Evolutionary conservation across 1,139 yeast genomes (phyloP).

Genomic region (Yamadazyma siamensis): DNA sequence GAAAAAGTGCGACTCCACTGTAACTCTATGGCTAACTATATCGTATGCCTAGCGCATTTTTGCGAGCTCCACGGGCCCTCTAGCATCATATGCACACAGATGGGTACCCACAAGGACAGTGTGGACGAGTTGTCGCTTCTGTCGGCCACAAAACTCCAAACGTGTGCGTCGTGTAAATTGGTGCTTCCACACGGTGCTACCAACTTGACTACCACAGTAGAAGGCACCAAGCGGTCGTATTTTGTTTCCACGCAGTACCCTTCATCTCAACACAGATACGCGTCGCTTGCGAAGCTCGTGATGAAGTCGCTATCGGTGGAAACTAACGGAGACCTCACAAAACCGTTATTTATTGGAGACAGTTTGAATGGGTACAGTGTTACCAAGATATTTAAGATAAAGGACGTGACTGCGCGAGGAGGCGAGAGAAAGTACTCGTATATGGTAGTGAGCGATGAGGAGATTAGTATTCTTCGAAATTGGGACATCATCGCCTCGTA

Average conservation of each 20-base stretch:
- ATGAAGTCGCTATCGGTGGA: slow-evolving; percentile 72
- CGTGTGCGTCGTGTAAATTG: slow-evolving; percentile 59
- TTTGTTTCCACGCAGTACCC: slow-evolving; percentile 64
- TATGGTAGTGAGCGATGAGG: slow-evolving; percentile 60
- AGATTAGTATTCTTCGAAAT: slow-evolving; percentile 46
- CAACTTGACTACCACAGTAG: slow-evolving; percentile 21
- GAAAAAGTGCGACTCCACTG: too few species aligned
- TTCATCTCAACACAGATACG: slow-evolving; percentile 46
- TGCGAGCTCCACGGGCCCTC: slow-evolving; percentile 88
- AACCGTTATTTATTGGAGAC: slow-evolving; percentile 74
- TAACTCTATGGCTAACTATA: slow-evolving; percentile 25
- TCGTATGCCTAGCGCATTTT: slow-evolving; percentile 70
- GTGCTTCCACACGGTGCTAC: slow-evolving; percentile 40
- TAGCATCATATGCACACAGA: slow-evolving; percentile 70
- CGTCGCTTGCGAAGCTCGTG: slow-evolving; percentile 57
- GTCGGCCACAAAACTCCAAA: slow-evolving; percentile 35
- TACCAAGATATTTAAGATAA: slow-evolving; percentile 61
- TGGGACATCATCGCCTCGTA: slow-evolving; percentile 59
- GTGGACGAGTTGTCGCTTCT: slow-evolving; percentile 15
- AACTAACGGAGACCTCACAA: slow-evolving; percentile 59
- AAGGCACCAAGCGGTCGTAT: slow-evolving; percentile 7
- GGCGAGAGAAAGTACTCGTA: slow-evolving; percentile 71
- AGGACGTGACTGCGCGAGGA: slow-evolving; percentile 73
- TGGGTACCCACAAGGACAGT: slow-evolving; percentile 8
- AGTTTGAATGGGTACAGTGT: slow-evolving; percentile 64